Conservation (phyloP, 2,329 filamentous ascomycete species). For the Neopestalotiopsis sp. region DNA sequence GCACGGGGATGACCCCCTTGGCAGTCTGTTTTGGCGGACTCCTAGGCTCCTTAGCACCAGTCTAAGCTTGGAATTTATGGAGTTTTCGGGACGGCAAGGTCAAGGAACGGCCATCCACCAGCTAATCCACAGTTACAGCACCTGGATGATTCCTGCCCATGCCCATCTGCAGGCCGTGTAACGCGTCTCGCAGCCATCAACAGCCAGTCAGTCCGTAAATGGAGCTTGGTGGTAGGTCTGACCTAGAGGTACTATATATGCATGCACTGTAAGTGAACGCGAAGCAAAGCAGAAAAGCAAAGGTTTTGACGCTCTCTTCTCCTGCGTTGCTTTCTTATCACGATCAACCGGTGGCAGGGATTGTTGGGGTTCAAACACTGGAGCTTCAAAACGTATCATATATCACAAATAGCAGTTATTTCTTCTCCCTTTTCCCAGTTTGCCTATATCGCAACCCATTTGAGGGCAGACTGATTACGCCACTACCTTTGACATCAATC, state of each 20-base stretch:
- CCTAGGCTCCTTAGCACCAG: not conserved
- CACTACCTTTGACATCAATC: not conserved
- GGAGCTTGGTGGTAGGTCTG: no score
- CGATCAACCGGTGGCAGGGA: not conserved
- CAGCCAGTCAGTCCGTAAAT: not conserved
- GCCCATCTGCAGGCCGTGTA: not conserved
- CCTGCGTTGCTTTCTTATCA: not conserved
- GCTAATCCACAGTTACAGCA: not conserved
- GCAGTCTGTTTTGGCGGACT: not conserved
- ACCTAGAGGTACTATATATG: not conserved
- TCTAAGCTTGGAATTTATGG: slow-evolving; percentile 1
- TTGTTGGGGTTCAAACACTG: not conserved
- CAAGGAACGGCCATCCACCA: not conserved
- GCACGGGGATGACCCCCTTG: slow-evolving; percentile 2
- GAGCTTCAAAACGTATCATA: not conserved
- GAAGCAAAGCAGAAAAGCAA: slow-evolving; percentile 1
- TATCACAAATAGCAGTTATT: not conserved
- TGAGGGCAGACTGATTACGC: no score
- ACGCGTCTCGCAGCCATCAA: not conserved
- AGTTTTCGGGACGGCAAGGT: not conserved
- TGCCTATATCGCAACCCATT: not conserved
- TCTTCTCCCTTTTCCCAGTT: not conserved
- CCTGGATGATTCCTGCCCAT: not conserved
- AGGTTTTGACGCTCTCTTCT: not conserved
- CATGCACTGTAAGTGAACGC: not conserved